Conservation (phyloP, 768 basidiomycete genomes). For the Trametes villosa region DNA sequence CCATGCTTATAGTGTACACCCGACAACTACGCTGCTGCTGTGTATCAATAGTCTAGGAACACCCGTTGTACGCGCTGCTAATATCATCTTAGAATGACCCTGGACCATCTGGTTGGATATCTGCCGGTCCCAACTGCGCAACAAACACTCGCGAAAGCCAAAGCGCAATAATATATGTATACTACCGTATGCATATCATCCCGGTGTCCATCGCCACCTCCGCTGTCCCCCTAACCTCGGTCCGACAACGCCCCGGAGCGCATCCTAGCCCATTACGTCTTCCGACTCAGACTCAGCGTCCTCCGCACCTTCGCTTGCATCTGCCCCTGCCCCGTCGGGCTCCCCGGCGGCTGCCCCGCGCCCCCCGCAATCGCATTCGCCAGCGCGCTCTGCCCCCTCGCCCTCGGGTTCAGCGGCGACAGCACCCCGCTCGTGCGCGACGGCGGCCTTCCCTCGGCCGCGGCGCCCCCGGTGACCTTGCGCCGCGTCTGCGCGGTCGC, state of each 20-base stretch:
- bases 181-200: neutral
- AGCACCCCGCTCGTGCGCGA: conserved; percentile 47
- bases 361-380: conserved; percentile 23
- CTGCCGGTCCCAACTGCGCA: too few species aligned
- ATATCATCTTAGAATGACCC: conserved; percentile 5
- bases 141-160: neutral
- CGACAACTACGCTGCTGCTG: conserved; percentile 6
- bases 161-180: conserved; percentile 3
- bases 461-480: conserved; percentile 59
- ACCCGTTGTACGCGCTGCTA: conserved; percentile 5
- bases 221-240: neutral
- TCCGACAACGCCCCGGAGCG: too few species aligned
- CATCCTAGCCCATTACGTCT: conserved; percentile 26
- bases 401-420: conserved; percentile 76
- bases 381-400: conserved; percentile 51
- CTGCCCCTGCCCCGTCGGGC: conserved; percentile 36
- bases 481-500: conserved; percentile 46
- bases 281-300: conserved; percentile 45
- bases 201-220: neutral
- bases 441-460: conserved; percentile 31
- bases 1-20: conserved; percentile 3
- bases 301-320: conserved; percentile 45
- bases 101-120: too few species aligned
- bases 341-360: conserved; percentile 35
- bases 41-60: conserved; percentile 19